Evolutionary conservation across 1,139 yeast genomes (phyloP).

Genomic region (Taphrina deformans): DNA sequence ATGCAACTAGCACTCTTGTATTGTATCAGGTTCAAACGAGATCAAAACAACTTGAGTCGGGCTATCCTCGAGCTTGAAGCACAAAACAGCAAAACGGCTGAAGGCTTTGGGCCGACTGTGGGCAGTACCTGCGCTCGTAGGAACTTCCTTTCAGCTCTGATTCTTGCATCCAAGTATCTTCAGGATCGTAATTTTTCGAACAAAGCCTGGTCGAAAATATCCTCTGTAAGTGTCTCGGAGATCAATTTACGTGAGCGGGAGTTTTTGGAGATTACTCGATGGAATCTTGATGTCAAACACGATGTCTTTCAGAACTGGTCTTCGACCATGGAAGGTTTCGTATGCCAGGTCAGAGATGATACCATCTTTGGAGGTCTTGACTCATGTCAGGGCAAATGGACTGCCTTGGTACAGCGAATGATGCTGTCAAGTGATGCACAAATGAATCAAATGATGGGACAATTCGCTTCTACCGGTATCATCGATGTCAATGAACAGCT

Average conservation of each 20-base stretch:
- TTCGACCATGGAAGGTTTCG: slow-evolving; percentile 12
- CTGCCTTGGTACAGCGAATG: neutral
- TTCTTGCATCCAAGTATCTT: slow-evolving; percentile 68
- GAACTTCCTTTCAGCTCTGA: slow-evolving; percentile 63
- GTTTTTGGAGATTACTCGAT: slow-evolving; percentile 47
- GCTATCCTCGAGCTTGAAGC: slow-evolving; percentile 17
- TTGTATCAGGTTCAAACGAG: slow-evolving; percentile 46
- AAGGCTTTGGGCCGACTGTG: neutral
- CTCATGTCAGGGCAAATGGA: slow-evolving; percentile 15
- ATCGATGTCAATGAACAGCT: neutral
- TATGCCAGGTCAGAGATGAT: slow-evolving; percentile 9
- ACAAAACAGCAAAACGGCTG: neutral
- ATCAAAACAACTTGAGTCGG: slow-evolving; percentile 34
- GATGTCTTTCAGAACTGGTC: slow-evolving; percentile 19
- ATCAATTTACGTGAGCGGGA: slow-evolving; percentile 57
- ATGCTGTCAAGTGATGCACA: slow-evolving; percentile 1
- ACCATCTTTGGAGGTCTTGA: slow-evolving; percentile 10
- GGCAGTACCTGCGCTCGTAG: slow-evolving; percentile 57
- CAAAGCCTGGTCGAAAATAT: slow-evolving; percentile 72
- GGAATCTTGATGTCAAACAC: slow-evolving; percentile 20
- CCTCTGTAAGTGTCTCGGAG: slow-evolving; percentile 57
- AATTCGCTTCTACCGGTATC: neutral
- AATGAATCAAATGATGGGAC: neutral
- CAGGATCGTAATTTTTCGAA: slow-evolving; percentile 73
- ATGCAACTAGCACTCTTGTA: slow-evolving; percentile 69